Base-by-base conservation (phyloP, 495 filamentous ascomycete species). In the Penicillium riverlandense region DNA sequence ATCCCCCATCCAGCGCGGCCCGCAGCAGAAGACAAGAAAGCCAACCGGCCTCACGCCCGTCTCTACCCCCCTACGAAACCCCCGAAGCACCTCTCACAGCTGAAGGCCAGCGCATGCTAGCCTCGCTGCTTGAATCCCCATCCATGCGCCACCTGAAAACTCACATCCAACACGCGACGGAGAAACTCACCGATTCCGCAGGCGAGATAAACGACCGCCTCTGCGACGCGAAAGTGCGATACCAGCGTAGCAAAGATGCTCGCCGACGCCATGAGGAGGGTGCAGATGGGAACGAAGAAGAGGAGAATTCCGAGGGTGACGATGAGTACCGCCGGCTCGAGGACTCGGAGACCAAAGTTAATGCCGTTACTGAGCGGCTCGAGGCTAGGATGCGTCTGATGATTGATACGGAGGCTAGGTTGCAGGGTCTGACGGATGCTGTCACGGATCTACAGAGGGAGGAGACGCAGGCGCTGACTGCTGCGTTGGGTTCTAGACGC, bases 11-110 rank as follows among this genome's bases (percentile, higher is more conserved):
- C 22, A 22, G 22, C 22, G 22, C 22, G 22, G 22, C 22, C 22
- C 22, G 22, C 22, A 22, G 4, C 22, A 22, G 22, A 22, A 22
- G 22, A 22, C 22, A 22, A 22, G 22, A 22, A 22, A 22, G 4
- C 22, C 22, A 4, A 22, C 22, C 22, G 22, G 22, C 22, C 22
- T 22, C 22, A 22, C 22, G 22, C 2, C 55, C 62, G 10, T 55
- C 65, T 0, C 61, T 84, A 8, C 83, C 82, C 4, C 53, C 66
- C 7, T 86, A 88, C 59, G 70, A 86, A 49, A 55, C 74, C 1
- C 80, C 75, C 10, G 52, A 68, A 12, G 72, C 65, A 29, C 72
- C 81, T 9, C 74, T 75, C 6, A 70, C 61, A 31, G 35, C 45
- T 11, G 55, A 58, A 13, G 53, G 54, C 30, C 63, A 69, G 37